Base-by-base conservation (phyloP, 345 rosid species). In the Gossypioides kirkii region DNA sequence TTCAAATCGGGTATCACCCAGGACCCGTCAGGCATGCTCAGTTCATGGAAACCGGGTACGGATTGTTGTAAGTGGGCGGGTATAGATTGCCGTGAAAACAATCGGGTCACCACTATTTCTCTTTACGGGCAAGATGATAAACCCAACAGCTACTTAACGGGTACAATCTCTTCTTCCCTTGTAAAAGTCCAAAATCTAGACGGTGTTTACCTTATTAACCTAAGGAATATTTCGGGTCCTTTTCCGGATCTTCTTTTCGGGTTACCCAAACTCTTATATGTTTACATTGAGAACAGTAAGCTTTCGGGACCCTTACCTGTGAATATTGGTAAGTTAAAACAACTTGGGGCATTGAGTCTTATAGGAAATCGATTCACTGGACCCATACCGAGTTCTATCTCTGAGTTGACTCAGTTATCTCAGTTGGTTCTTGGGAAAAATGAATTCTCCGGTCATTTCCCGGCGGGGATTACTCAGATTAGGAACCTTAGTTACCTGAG, bases 1-100 rank as follows among this genome's bases (percentile, higher is more conserved):
- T 92, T 92, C 81, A 90, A 92, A 78, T 73, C 92, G 17, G 87
- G 85, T 70, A 84, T 90, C 67, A 86, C 90, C 69, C 85, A 82
- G 36, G 98, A 92, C 26, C 92, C 96, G 1, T 77, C 89, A 0
- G 94, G 89, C 10, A 75, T 87, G 42, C 92, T 92, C 47, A 79
- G 17, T 70, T 56, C 89, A 22, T 89, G 98, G 96, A 90, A 87
- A 69, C 64, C 84, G 56, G 94, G 91, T 22, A 85, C 96, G n/a
- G 83, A 85, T 23, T 92, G 98, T 73, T 89, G 94, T 77, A 13
- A 71, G 0, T 90, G 96, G 96, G 8, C 25, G 12, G 91, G 90
- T 36, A 54, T 90, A 2, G 76, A 77, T 23, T 90, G 98, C 79
- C 73, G 49, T 8, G 55, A 28, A 49, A 49, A 26, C 28, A 68